phyloP scores from a whole-genome alignment of 148 eudicot species.

The Chenopodium quinoa region DNA sequence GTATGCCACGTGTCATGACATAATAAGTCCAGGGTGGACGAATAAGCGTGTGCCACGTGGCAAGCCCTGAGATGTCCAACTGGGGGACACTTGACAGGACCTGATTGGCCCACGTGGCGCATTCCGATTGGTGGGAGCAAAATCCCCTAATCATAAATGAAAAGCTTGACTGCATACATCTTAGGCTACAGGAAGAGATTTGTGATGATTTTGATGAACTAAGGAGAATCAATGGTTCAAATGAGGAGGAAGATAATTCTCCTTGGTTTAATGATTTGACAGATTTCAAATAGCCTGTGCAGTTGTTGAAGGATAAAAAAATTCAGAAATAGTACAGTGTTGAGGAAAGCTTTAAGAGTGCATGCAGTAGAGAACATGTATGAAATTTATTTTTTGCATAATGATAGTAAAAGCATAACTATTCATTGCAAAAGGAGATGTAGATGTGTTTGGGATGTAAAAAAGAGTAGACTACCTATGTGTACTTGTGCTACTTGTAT shows the following conservation, averaged over 20 bases:
- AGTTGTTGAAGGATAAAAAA: not conserved
- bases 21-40: too few species aligned
- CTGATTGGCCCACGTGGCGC: too few species aligned
- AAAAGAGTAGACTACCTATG: not conserved
- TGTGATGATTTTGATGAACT: conserved; percentile 2
- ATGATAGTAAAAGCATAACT: not conserved
- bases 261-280: not conserved
- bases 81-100: too few species aligned
- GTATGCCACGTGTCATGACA: too few species aligned
- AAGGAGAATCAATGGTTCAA: not conserved
- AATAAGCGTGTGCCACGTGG: too few species aligned
- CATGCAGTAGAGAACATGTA: not conserved
- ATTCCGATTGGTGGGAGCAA: too few species aligned
- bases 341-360: conserved; percentile 6
- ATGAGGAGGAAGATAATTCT: not conserved
- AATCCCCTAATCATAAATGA: too few species aligned
- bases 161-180: too few species aligned
- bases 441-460: not conserved
- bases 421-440: not conserved
- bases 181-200: not conserved
- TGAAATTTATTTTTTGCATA: conserved; percentile 17
- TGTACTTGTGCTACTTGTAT: not conserved
- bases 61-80: too few species aligned
- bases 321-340: not conserved
- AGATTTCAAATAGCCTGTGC: not conserved